Evolutionary conservation across 345 rosid species (phyloP).

Genomic region (Rubroshorea leprosula): DNA sequence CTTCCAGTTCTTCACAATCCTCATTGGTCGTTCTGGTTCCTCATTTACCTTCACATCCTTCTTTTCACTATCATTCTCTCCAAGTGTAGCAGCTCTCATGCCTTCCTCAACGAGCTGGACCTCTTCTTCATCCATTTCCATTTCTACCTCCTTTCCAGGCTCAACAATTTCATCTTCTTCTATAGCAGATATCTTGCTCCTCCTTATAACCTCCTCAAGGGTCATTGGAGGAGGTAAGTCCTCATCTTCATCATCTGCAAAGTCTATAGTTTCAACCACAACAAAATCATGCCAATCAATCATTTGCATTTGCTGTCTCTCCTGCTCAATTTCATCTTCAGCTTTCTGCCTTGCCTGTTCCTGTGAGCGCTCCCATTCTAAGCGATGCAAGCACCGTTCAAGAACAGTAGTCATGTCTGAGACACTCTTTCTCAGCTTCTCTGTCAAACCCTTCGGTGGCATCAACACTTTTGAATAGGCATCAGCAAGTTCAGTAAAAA

Average conservation of each 20-base stretch:
- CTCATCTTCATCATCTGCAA: slow-evolving; percentile 90
- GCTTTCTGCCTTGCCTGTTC: slow-evolving; percentile 83
- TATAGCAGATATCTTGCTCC: slow-evolving; percentile 64
- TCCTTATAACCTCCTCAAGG: slow-evolving; percentile 71
- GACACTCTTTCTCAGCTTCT: slow-evolving; percentile 51
- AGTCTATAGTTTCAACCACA: slow-evolving; percentile 74
- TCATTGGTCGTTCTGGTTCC: slow-evolving; percentile 77
- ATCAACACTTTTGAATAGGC: slow-evolving; percentile 70
- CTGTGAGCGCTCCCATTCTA: slow-evolving; percentile 83
- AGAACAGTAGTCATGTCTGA: slow-evolving; percentile 71
- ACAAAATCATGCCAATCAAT: slow-evolving; percentile 95
- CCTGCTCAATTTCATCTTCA: slow-evolving; percentile 84
- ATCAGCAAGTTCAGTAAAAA: slow-evolving; percentile 74
- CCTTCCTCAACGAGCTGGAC: slow-evolving; percentile 88
- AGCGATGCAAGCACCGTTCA: slow-evolving; percentile 71
- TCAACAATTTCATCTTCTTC: slow-evolving; percentile 68
- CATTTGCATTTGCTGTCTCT: slow-evolving; percentile 84
- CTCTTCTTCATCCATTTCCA: slow-evolving; percentile 97
- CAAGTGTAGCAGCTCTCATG: slow-evolving; percentile 63
- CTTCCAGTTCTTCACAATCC: slow-evolving; percentile 90
- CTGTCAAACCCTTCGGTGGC: slow-evolving; percentile 69
- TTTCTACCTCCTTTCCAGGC: slow-evolving; percentile 85
- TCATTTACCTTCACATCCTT: slow-evolving; percentile 31
- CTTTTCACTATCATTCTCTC: slow-evolving; percentile 41
- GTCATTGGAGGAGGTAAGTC: slow-evolving; percentile 84